These are phyloP conservation scores for Scheffersomyces stipitis DNA, from an alignment of 805 yeast species.

Conservation along the genomic window DNA sequence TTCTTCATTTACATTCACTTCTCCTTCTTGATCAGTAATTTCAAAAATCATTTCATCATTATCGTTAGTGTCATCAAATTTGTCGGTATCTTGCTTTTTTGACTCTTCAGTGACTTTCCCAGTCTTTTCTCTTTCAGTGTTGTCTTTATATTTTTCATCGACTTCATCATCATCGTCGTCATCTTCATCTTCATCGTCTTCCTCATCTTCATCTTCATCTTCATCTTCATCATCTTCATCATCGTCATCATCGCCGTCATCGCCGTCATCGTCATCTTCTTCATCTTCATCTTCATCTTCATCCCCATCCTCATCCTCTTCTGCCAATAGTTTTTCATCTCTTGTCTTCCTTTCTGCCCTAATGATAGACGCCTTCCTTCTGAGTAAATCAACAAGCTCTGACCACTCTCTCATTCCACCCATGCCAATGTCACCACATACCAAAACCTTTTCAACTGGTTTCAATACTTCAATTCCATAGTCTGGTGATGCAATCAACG, in stretches of 20 bases:
- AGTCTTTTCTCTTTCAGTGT: slow-evolving; percentile 3
- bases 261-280: slow-evolving; percentile 38
- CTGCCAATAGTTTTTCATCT: slow-evolving; percentile 10
- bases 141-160: not conserved
- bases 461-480: slow-evolving; percentile 43
- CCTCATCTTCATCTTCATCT: slow-evolving; percentile 38
- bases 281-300: slow-evolving; percentile 31
- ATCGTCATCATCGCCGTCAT: slow-evolving; percentile 29
- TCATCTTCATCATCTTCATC: slow-evolving; percentile 38
- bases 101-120: not conserved
- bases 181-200: slow-evolving; percentile 11
- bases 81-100: not conserved
- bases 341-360: slow-evolving; percentile 24
- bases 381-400: slow-evolving; percentile 43
- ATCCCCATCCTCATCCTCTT: slow-evolving; percentile 16
- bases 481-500: slow-evolving; percentile 30
- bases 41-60: slow-evolving; percentile 21
- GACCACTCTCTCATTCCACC: slow-evolving; percentile 52
- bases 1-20: not conserved
- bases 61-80: slow-evolving; percentile 6
- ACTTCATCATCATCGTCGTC: slow-evolving; percentile 12
- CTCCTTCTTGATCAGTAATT: slow-evolving; percentile 16
- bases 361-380: slow-evolving; percentile 31
- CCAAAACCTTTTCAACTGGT: slow-evolving; percentile 47
- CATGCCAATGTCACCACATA: slow-evolving; percentile 51